Base-by-base conservation (phyloP, 495 filamentous ascomycete species). In the Penicillium samsonianum region DNA sequence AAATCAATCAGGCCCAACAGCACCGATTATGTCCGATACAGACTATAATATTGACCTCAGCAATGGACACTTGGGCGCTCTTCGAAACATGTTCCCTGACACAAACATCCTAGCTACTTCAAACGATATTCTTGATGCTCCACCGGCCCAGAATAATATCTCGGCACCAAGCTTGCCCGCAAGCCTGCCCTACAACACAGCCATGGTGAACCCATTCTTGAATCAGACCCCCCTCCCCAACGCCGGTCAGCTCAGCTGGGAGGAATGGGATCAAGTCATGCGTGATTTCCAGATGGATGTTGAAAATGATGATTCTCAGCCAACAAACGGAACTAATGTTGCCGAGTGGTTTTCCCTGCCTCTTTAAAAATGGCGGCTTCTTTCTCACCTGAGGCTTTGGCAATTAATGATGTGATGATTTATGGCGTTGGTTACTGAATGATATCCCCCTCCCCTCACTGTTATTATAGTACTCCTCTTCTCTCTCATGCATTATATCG, bases 241-340 rank as follows among this genome's bases (percentile, higher is more conserved):
- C 1, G 23, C 40, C 42, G 43, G 53, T 11, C 30, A 53, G 14
- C 59, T 75, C 23, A 69, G 65, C 43, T 76, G 78, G 76, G 73
- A 76, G 26, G 74, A 79, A 25, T 80, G 79, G 75, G 78, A 80
- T 45, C 70, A 76, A 25, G 78, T 81, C 28, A 76, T 81, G 73
- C 74, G 75, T 5, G 78, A 81, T 30, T 81, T 79, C 54, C 73
- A 81, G 44, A 69, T 70, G 61, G 75, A 78, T 35, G 46, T 78
- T 42, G 69, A 73, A 17, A 69, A 73, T 20, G 65, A 66, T 1
- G 61, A 66, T 26, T 19, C 57, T 4, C 49, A 16, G 4, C 59
- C 59, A 1, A 50, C 61, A 4, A 67, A 67, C 43, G 67, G 61
- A 16, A 60, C 55, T 23, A 68, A 73, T 53, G 58, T 73, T n/a